Base-by-base conservation (phyloP, 495 filamentous ascomycete species). In the Xylaria castorea region DNA sequence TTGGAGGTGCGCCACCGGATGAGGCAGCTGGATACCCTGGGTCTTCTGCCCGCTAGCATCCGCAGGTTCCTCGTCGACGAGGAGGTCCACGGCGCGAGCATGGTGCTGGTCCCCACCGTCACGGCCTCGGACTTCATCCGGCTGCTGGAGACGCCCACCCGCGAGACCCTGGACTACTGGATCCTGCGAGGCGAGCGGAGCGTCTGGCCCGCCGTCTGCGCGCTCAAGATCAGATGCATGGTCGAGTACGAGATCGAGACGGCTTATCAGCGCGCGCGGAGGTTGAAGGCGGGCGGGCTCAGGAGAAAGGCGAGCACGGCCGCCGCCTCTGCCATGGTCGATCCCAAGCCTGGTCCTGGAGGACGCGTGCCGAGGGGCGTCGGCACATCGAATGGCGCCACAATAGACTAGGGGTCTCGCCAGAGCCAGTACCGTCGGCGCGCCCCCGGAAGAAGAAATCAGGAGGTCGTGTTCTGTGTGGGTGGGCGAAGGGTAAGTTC, bases 121-220 rank as follows among this genome's bases (percentile, higher is more conserved):
- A 88, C 87, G 12, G 79, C 89, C 2, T 77, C 81, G 4, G 95
- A 97, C 76, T 92, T 97, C 71, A 77, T 90, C 4, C 88, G 90
- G 40, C 82, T 98, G 53, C 86, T 97, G 42, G 92, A 96, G 75
- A 92, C 90, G 36, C 95, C 95, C 5, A 95, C 91, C 22, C 85
- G 88, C 63, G 88, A 91, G 68, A 89, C 89, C 30, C 82, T 98
- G 14, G 90, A 94, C 34, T 91, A 95, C 72, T 98, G 95, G 95
- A 94, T 95, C 70, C 78, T 90, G 25, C 86, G 92, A 53, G 95
- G 95, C 9, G 95, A 98, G 82, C 81, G 92, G 50, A 93, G 92
- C 67, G 93, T 97, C 0, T 98, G 95, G 95, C 95, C 95, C 5
- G 93, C 94, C n/a, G 88, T 97, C 57, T 89, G 89, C 36, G 93